Percentiles rank a stretch among this genome's conserved stretches.
Conservation (phyloP, 169 alveolate genomes). For the Fabrea salina region DNA sequence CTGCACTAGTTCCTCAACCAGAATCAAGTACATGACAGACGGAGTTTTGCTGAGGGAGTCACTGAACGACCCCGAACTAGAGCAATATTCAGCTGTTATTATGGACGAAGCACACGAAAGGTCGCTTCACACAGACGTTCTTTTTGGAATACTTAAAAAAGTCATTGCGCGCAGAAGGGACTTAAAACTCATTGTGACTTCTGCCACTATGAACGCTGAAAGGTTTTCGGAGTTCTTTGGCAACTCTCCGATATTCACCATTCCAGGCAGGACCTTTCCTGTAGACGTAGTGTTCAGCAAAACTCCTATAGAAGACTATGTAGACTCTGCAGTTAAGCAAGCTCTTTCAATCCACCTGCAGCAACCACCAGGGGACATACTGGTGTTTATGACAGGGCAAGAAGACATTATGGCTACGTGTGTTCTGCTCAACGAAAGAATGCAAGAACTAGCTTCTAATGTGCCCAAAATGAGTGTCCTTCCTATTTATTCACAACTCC, state of each 20-base stretch:
- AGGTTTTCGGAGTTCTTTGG: constrained; percentile 98
- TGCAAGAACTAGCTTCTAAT: constrained; percentile 65
- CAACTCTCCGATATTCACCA: constrained; percentile 95
- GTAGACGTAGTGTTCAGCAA: constrained; percentile 93
- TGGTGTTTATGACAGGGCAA: constrained; percentile 99
- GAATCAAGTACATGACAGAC: constrained; percentile 99
- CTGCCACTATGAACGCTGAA: constrained; percentile 99
- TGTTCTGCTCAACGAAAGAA: constrained; percentile 89
- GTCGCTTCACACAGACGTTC: constrained; percentile 98
- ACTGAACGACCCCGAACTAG: constrained; percentile 96
- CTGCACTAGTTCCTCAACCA: constrained; percentile 91
- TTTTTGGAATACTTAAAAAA: constrained; percentile 97
- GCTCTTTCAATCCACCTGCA: constrained; percentile 96
- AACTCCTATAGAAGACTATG: constrained; percentile 95
- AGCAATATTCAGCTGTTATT: constrained; percentile 94
- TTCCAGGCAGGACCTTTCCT: constrained; percentile 99
- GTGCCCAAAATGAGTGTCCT: constrained; percentile 75
- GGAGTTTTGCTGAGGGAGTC: constrained; percentile 99
- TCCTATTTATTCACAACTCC: constrained; percentile 98
- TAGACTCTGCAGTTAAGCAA: constrained; percentile 98
- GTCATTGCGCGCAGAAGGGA: constrained; percentile 95
- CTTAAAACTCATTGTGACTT: constrained; percentile 95
- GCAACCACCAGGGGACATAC: constrained; percentile 94
- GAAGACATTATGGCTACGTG: constrained; percentile 99
- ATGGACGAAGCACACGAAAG: constrained; percentile 99